Conservation (phyloP, 345 rosid genomes). For the Abelmoschus esculentus region DNA sequence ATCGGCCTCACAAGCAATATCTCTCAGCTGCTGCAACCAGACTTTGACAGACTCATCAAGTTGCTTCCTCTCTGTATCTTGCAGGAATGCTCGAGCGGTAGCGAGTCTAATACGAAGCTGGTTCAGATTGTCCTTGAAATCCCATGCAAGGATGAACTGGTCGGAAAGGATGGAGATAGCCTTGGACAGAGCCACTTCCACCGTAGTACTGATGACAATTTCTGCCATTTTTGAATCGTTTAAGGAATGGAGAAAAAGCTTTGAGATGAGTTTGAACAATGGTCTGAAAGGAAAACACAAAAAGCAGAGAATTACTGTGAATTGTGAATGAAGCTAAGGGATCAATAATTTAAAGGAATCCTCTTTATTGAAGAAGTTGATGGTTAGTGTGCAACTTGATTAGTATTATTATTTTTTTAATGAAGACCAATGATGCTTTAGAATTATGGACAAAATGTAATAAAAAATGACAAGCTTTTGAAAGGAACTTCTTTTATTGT, state of each 20-base stretch:
- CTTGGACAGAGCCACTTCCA: not conserved
- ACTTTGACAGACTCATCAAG: not conserved
- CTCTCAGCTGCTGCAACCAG: constrained; percentile 19
- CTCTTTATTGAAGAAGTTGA: too few relatives aligned
- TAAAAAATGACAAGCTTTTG: too few relatives aligned
- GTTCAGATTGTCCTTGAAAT: not conserved
- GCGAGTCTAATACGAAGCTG: not conserved
- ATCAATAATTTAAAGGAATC: too few relatives aligned
- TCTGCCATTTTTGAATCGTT: not conserved
- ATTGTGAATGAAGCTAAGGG: too few relatives aligned
- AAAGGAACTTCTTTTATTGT: too few relatives aligned
- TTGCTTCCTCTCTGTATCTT: constrained; percentile 13
- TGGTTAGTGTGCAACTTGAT: too few relatives aligned
- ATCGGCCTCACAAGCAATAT: constrained; percentile 15
- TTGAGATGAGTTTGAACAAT: not conserved
- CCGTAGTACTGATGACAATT: not conserved
- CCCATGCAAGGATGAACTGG: not conserved
- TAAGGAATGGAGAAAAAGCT: not conserved
- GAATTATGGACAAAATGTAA: too few relatives aligned
- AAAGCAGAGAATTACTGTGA: too few relatives aligned
- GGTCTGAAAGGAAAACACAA: not conserved
- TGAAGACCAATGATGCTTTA: too few relatives aligned
- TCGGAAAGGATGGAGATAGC: not conserved
- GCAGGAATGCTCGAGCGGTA: constrained; percentile 15
- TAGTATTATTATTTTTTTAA: too few relatives aligned